Evolutionary conservation across 352 stramenopile genomes (phyloP), one percentile per base, ranked within the genome.

Genomic region (Phytophthora europaea): DNA sequence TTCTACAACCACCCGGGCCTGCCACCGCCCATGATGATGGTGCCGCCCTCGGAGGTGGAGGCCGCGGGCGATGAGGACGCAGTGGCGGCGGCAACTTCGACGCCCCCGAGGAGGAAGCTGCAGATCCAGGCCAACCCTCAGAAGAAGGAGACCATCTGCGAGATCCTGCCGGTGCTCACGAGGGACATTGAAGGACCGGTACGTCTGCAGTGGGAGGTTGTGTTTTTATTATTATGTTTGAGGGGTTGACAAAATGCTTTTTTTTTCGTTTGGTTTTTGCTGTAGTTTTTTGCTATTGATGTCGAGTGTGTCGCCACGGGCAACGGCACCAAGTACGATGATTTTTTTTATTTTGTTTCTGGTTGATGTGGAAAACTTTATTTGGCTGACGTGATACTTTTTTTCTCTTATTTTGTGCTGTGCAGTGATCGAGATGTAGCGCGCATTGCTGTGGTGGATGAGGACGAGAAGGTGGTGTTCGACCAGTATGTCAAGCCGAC

Each of bases 261-360:
- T 54, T 47, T 38, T 18, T 9, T 20, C 9, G 45, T 59, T 75
- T 20, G 72, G 16, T 72, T 48, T 53, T 18, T 22, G 16, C 6
- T 43, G 20, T 31, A 93, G 86, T 97, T 98, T 72, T 98, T 94
- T 61, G 93, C 91, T 10, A 97, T 98, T 72, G 94, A 98, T 72
- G 93, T 98, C 60, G 94, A 98, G 76, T 98, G 94, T 75, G 91
- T 98, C 15, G 93, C 94, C 16, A 97, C 91, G 0, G 94, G 94
- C 16, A 90, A 77, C 31, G 91, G 89, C 57, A 89, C 78, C 45
- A 81, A 87, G 89, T 96, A 65, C 62, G 84, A 85, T 34, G 23
- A 26, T 26, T 26, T 26, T 26, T 18, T 61, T 15, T 47, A 52
- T 31, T 5, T 47, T 47, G 9, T 2, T 57, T 15, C 4, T 55